Evolutionary conservation across 495 filamentous ascomycete genomes (phyloP).

Genomic region (Immersiella caudata): DNA sequence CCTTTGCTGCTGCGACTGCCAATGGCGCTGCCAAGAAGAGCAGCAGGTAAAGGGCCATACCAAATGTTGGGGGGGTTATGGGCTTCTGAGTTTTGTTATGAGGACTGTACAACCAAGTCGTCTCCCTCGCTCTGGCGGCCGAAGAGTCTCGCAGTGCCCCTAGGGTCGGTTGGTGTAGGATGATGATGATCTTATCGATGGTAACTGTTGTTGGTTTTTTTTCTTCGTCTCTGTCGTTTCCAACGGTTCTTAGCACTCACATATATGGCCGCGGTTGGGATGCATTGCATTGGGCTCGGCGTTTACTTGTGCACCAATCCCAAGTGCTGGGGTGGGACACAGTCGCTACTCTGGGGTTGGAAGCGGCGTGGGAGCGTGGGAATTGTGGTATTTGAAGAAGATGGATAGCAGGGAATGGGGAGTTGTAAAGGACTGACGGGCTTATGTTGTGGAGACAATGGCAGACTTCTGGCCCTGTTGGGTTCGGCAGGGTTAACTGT

Average conservation of each 20-base stretch:
- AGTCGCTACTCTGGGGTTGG: neutral
- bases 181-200: neutral
- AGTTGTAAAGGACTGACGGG: neutral
- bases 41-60: neutral
- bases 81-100: too few relatives aligned
- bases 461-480: too few relatives aligned
- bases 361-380: neutral
- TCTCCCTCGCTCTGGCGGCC: too few relatives aligned
- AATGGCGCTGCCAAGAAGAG: slow-evolving; percentile 22
- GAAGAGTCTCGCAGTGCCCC: neutral
- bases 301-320: slow-evolving; percentile 1
- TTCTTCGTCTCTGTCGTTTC: slow-evolving; percentile 12
- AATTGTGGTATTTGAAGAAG: neutral
- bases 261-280: slow-evolving; percentile 4
- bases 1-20: neutral
- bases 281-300: slow-evolving; percentile 14
- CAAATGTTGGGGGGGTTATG: too few relatives aligned
- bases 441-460: too few relatives aligned
- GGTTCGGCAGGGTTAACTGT: too few relatives aligned
- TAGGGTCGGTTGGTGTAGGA: neutral
- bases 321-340: slow-evolving; percentile 5
- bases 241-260: neutral
- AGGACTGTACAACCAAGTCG: too few relatives aligned
- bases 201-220: neutral
- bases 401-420: neutral